These are phyloP conservation scores for Vitis hybrid DNA, from an alignment of 177 flowering plant species.

Conservation along the genomic window DNA sequence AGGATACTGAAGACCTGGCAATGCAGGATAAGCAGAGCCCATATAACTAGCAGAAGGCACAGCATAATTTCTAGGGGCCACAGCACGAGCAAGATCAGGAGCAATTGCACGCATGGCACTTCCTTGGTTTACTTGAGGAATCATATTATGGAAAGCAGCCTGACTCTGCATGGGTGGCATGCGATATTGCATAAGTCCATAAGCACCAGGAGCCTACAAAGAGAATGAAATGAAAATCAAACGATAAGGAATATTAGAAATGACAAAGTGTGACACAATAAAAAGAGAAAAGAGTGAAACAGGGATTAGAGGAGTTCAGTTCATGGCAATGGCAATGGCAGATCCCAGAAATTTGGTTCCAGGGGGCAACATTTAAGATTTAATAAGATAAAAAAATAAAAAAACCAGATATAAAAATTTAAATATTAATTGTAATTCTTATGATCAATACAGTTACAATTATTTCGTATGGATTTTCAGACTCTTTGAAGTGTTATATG, in stretches of 20 bases:
- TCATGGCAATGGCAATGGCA: not conserved
- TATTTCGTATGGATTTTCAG: no score
- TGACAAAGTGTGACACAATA: not conserved
- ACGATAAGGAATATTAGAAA: not conserved
- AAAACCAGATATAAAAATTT: no score
- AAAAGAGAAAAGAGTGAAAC: not conserved
- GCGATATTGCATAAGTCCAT: conserved; percentile 88
- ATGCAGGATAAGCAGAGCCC: conserved; percentile 67
- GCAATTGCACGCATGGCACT: conserved; percentile 60
- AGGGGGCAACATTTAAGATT: no score
- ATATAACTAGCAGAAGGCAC: conserved; percentile 65
- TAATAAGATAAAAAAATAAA: no score
- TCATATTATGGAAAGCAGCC: conserved; percentile 62
- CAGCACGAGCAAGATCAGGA: conserved; percentile 54
- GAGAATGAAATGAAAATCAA: conserved; percentile 10
- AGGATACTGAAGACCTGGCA: conserved; percentile 78
- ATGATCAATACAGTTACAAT: no score
- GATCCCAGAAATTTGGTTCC: not conserved
- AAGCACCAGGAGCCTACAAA: conserved; percentile 82
- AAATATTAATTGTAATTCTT: no score
- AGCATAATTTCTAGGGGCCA: conserved; percentile 66
- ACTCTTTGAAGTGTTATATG: no score
- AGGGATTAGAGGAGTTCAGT: not conserved
- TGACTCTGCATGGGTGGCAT: conserved; percentile 81
- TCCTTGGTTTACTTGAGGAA: conserved; percentile 72